A percentile compares a stretch with the other conserved stretches of the same genome.
These are phyloP conservation scores for Durio zibethinus DNA, from an alignment of 345 rosid species.

Conservation along the genomic window DNA sequence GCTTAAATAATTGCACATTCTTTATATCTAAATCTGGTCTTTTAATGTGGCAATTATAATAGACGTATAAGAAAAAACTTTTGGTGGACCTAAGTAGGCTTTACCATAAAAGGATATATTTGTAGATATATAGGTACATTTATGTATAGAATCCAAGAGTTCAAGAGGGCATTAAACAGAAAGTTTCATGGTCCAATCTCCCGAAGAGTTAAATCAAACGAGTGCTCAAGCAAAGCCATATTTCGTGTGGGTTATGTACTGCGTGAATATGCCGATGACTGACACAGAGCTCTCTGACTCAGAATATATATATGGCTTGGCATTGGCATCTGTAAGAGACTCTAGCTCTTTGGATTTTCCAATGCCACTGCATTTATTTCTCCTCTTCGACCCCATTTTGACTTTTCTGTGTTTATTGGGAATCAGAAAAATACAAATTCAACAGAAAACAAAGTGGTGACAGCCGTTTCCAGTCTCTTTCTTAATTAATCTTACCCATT, in stretches of 20 bases:
- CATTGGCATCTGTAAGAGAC: not conserved
- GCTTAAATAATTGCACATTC: not conserved
- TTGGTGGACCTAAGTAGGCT: not conserved
- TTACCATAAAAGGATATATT: not conserved
- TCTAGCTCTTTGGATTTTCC: constrained; percentile 10
- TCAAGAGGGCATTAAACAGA: not conserved
- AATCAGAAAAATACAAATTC: not conserved
- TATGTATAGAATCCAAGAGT: not conserved
- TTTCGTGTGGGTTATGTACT: not conserved
- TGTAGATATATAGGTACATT: not conserved
- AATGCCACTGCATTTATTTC: constrained; percentile 2
- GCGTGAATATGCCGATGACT: constrained; percentile 4
- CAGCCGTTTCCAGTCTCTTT: not conserved
- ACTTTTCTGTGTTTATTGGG: not conserved
- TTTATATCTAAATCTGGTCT: not conserved
- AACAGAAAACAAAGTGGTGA: not conserved
- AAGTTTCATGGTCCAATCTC: not conserved
- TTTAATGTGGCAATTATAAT: not conserved
- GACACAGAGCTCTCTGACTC: not conserved
- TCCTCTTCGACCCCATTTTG: not conserved
- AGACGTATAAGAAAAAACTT: not conserved
- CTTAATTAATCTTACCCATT: not conserved
- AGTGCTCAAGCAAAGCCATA: not conserved
- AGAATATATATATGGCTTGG: not conserved
- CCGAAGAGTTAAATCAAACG: not conserved